Base-by-base conservation (phyloP, 176 grass and related monocot genomes). In the Musa itinerans region DNA sequence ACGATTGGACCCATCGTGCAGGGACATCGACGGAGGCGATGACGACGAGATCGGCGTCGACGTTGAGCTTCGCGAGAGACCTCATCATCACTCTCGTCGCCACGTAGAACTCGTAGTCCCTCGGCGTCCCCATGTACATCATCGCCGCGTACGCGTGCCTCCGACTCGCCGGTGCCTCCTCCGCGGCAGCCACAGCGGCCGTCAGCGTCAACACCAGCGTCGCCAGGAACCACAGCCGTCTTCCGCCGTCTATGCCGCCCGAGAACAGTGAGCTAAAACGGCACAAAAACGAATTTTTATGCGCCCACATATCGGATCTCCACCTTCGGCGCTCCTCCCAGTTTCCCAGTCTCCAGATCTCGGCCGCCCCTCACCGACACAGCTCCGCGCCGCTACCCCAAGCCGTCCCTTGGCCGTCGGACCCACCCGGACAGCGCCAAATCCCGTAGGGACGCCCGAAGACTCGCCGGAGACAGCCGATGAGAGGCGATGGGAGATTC, bases 81-180 rank as follows among this genome's bases (percentile, higher is more conserved):
- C 94, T 82, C 94, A 98, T 98, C 94, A 98, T 98, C 20, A 98
- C 94, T 34, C 94, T 77, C 80, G 92, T 83, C 43, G 94, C 94
- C 17, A 93, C 88, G 80, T 93, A 93, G 88, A 98, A 98, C 84
- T 98, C 94, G 86, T 98, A 98, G 76, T 98, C 94, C 83, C 94
- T 81, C 78, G 94, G 88, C 78, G 94, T 98, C 48, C 94, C 94
- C 94, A 98, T 93, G 88, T 98, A 98, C 90, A 98, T 98, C 90
- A 98, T 98, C 50, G 94, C 94, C 16, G 88, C 94, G 80, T 98
- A 98, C 17, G 94, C 94, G 65, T 98, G 82, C 29, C 82, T 78
- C 68, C 86, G 83, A 50, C 22, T 71, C 72, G 27, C 52, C 74
- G 13, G 50, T 71, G 11, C 65, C 74, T 6, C 63, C 26, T 23